Base-by-base conservation (phyloP, 2,329 filamentous ascomycete species). In the Aspergillus sp. region DNA sequence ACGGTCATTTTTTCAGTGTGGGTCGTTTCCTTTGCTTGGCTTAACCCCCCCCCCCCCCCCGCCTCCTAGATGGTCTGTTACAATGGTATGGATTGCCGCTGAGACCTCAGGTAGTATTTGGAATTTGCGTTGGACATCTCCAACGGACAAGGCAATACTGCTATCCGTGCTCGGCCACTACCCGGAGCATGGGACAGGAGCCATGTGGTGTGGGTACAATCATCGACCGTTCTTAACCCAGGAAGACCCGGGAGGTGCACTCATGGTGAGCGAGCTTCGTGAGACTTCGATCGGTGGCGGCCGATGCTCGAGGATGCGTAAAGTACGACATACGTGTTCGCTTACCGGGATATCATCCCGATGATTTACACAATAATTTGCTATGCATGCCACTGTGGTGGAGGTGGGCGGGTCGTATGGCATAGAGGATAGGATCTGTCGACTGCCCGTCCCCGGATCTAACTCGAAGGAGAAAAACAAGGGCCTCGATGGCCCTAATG, bases 351-450 rank as follows among this genome's bases (percentile, higher is more conserved):
- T 44, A 15, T 23, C 25, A 37, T 35, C 14, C 17, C n/a, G 23
- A 49, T 49, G 23, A 49, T 55, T 40, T 52, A 15, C 33, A 35
- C 55, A 41, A 52, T 52, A 43, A 57, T 52, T 47, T 54, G 11
- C 46, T 41, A 37, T 51, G 46, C 35, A 46, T 51, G 46, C 19
- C 39, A 55, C 33, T 19, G 47, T 45, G 39, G 44, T 53, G 46
- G 52, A 53, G 51, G 55, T 15, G 43, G 27, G 52, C 47, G 53
- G 58, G 55, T 52, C 52, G 47, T 19, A 58, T 58, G 52, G 46
- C 40, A 50, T 37, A 31, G n/a, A 43, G 53, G 59, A 68, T 69
- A 57, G 55, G 69, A 70, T 68, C 68, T 71, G 67, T 71, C 69
- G 70, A 69, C 70, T 68, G 52, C 12, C 23, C 45, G 49, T 53